phyloP scores from a whole-genome alignment of 805 yeast genomes.

The Zygosaccharomyces kombuchaensis region DNA sequence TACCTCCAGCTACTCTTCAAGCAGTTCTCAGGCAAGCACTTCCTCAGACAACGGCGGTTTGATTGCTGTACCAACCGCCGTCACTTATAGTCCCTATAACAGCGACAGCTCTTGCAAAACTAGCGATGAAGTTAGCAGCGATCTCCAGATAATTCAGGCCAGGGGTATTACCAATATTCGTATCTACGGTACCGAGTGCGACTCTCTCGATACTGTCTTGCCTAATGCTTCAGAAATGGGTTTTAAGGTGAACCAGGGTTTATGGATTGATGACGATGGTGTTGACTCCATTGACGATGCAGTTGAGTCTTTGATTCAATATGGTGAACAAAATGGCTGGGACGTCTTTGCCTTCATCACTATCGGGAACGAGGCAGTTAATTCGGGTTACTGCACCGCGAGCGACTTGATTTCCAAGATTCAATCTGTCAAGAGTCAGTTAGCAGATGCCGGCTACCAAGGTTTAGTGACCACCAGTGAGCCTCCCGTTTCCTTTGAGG shows the following conservation, averaged over 20 bases:
- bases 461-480: conserved; percentile 83
- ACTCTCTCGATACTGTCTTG: conserved; percentile 57
- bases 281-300: conserved; percentile 62
- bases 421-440: conserved; percentile 51
- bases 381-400: conserved; percentile 56
- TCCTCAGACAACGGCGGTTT: conserved; percentile 25
- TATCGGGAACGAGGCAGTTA: conserved; percentile 85
- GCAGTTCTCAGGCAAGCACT: conserved; percentile 23
- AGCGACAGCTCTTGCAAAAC: conserved; percentile 65
- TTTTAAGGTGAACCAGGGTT: conserved; percentile 75
- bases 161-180: conserved; percentile 66
- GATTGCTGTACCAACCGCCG: conserved; percentile 47
- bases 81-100: conserved; percentile 78
- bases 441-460: conserved; percentile 65
- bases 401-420: conserved; percentile 63
- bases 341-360: conserved; percentile 70
- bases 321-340: conserved; percentile 58
- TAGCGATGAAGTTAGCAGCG: conserved; percentile 48
- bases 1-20: conserved; percentile 22
- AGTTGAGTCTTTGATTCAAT: conserved; percentile 49
- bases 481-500: conserved; percentile 72
- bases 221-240: conserved; percentile 60
- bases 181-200: conserved; percentile 85
- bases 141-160: conserved; percentile 52
- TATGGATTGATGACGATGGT: conserved; percentile 69